Base-by-base conservation (phyloP, 2,329 filamentous ascomycete genomes). In the Stagonosporopsis rhizophila region DNA sequence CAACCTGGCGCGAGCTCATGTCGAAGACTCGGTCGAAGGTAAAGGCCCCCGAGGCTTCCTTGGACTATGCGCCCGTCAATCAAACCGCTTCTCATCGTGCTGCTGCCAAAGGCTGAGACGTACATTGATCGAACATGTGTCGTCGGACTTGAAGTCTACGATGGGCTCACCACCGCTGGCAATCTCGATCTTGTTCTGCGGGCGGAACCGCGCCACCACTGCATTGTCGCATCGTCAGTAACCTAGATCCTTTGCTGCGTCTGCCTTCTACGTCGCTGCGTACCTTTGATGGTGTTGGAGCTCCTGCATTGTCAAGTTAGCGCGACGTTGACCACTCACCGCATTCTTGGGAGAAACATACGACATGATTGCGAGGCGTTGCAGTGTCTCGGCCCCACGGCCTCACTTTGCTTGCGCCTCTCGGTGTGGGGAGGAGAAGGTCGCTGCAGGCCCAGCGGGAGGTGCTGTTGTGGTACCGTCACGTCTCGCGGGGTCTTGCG, bases 21-120 rank as follows among this genome's bases (percentile, higher is more conserved):
- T 91, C 92, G 81, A 99, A 99, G 65, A 99, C 92, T 61, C 94
- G 90, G 78, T 99, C 95, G 78, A 98, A 99, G 61, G 95, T 99
- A 77, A 98, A 78, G 75, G 87, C 83, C 57, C 92, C 92, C 65
- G 89, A 82, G 60, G 89, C 89, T 76, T 97, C 93, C 75, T 83
- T 87, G 65, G 92, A 96, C 89, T 96, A 74, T 52, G 38, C 53
- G 38, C 53, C 59, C 49, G 37, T 44, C 44, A 40, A 61, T 69
- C 37, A 72, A 61, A 54, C 6, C 12, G 12, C 17, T 23, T 27
- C 20, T 42, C 11, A 17, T 23, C 6, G 8, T 5, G 19, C 2
- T 30, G 4, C 19, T 34, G 37, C 2, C 14, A 28, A 42, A 12
- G 11, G 14, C 30, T 44, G 22, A 45, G 28, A 32, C 87, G 76